Base-by-base conservation (phyloP, 176 grass and related monocot species). In the Areca catechu region DNA sequence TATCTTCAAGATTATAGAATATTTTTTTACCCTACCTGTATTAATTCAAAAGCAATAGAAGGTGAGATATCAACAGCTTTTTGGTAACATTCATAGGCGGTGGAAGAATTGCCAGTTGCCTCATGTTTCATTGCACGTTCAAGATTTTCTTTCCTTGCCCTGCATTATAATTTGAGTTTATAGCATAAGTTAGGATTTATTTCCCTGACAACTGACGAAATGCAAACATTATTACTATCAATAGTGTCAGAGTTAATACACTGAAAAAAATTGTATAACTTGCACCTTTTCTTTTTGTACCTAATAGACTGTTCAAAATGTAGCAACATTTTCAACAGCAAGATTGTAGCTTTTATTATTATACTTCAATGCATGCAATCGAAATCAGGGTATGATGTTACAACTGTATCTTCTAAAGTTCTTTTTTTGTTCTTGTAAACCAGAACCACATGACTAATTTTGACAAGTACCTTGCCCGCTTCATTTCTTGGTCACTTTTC, bases 31-130 rank as follows among this genome's bases (percentile, higher is more conserved):
- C 3, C 4, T 74, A 96, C 91, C 86, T 87, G 82, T 48, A 96
- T 96, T 48, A 96, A 69, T 69, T 88, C 74, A 62, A 68, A 84
- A 61, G 91, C 91, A 74, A 90, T 90, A 69, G 69, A 76, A 47
- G 91, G 91, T 65, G 91, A 87, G 74, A 96, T 96, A 62, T 96
- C 91, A 17, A 96, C 91, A 84, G 91, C 91, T 67, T 96, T 96
- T 66, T 96, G 91, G 63, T 96, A 96, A 50, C 86, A 90, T 74
- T 85, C 65, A 71, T 77, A 96, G 68, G 91, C 86, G 71, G 83
- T 86, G 74, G 76, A 69, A 19, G 86, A 82, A 79, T 96, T 96
- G 19, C 91, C 91, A 59, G 83, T 66, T 71, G 83, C 71, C 72
- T 96, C 91, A 82, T 96, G 86, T 79, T 82, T 83, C 74, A 62